Evolutionary conservation across 2,329 filamentous ascomycete species (phyloP).

Genomic region (Thermothelomyces thermophilus): DNA sequence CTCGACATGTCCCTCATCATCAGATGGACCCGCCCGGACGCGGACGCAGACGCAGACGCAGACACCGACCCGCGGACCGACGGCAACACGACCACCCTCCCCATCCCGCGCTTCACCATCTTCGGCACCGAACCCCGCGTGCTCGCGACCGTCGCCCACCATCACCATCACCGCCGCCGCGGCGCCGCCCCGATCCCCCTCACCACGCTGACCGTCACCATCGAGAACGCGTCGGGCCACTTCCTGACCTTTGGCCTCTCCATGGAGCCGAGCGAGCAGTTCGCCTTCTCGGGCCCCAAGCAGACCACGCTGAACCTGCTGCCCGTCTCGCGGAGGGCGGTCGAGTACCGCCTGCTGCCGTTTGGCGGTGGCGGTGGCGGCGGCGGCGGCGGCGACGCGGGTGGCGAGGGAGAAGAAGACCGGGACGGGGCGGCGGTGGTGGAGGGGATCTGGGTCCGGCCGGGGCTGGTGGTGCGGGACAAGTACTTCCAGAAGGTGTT

Average conservation of each 20-base stretch:
- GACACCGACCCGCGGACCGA: slow-evolving; percentile 13
- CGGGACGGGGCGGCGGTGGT: slow-evolving; percentile 44
- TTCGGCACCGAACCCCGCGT: slow-evolving; percentile 83
- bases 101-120: slow-evolving; percentile 72
- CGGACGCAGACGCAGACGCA: no score
- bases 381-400: slow-evolving; percentile 53
- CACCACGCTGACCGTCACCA: slow-evolving; percentile 50
- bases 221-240: slow-evolving; percentile 92
- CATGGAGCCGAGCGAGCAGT: slow-evolving; percentile 89
- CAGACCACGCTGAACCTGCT: slow-evolving; percentile 71
- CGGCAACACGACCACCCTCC: slow-evolving; percentile 63
- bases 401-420: not conserved
- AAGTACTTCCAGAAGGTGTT: slow-evolving; percentile 90
- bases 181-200: slow-evolving; percentile 25
- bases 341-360: slow-evolving; percentile 70
- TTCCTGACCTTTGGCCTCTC: slow-evolving; percentile 86
- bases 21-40: slow-evolving; percentile 68
- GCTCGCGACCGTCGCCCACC: slow-evolving; percentile 52
- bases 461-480: slow-evolving; percentile 72
- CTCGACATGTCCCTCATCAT: slow-evolving; percentile 71
- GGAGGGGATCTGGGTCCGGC: slow-evolving; percentile 66
- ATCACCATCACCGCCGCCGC: slow-evolving; percentile 15
- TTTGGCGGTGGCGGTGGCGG: slow-evolving; percentile 28
- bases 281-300: slow-evolving; percentile 89
- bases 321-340: slow-evolving; percentile 67